These are phyloP conservation scores for Lasiodiplodia theobromae DNA, from an alignment of 2,329 filamentous ascomycete genomes.

Conservation along the genomic window DNA sequence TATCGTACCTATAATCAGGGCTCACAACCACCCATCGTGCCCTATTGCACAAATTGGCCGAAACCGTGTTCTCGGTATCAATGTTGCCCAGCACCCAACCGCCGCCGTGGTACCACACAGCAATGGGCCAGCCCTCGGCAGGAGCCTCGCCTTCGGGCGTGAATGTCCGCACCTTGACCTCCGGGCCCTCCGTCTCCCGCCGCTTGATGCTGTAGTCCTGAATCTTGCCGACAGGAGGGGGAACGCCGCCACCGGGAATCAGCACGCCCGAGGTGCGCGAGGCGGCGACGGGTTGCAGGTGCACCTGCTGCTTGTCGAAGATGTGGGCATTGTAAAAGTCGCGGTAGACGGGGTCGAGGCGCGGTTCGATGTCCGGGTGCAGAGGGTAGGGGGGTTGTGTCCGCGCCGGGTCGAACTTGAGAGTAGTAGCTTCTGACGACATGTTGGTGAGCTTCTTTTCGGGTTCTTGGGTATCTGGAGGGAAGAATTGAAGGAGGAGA, in stretches of 20 bases:
- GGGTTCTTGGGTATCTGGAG: too few relatives aligned
- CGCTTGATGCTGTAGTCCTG: constrained; percentile 33
- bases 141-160: constrained; percentile 38
- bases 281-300: constrained; percentile 43
- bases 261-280: constrained; percentile 37
- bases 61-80: constrained; percentile 45
- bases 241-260: constrained; percentile 37
- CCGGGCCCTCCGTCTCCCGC: constrained; percentile 35
- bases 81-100: constrained; percentile 50
- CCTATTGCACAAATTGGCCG: constrained; percentile 13
- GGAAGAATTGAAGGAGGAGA: neutral
- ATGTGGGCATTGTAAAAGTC: constrained; percentile 48
- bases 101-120: constrained; percentile 53
- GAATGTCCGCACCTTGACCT: constrained; percentile 45
- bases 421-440: neutral
- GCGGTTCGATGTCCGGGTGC: constrained; percentile 35
- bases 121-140: constrained; percentile 44
- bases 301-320: constrained; percentile 24
- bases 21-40: constrained; percentile 22
- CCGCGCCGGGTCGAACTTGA: neutral
- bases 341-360: constrained; percentile 50
- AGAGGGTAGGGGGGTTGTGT: constrained; percentile 25
- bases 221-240: constrained; percentile 40
- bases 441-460: neutral
- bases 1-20: constrained; percentile 13